A percentile compares a stretch with the other conserved stretches of the same genome.
Evolutionary conservation across 1,284 basidiomycete species (phyloP).

Genomic region (Phenoliferia sp.): DNA sequence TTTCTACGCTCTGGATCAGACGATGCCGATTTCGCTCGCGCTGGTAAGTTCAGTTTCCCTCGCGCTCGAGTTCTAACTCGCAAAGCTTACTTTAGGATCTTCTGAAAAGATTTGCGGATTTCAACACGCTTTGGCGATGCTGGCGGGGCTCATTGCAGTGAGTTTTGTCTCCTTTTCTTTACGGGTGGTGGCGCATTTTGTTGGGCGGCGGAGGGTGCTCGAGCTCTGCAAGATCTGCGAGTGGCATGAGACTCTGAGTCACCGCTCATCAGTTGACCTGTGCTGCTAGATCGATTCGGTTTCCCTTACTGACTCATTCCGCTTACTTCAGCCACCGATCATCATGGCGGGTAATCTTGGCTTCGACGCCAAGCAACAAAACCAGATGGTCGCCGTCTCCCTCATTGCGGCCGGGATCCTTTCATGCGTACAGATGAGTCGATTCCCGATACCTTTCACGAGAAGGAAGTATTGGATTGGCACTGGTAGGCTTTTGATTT

Average conservation of each 20-base stretch:
- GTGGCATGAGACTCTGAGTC: too few relatives aligned
- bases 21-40: conserved; percentile 64
- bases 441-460: conserved; percentile 38
- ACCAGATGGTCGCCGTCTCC: conserved; percentile 71
- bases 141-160: conserved; percentile 44
- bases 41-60: conserved; percentile 47
- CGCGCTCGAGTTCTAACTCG: not conserved
- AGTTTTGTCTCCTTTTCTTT: not conserved
- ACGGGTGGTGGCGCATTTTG: not conserved
- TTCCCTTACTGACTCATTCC: too few relatives aligned
- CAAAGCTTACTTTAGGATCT: not conserved
- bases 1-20: conserved; percentile 65
- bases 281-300: not conserved
- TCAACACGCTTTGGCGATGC: conserved; percentile 50
- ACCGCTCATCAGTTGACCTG: not conserved
- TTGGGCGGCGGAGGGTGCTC: too few relatives aligned
- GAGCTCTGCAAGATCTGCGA: too few relatives aligned
- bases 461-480: conserved; percentile 60
- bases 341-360: conserved; percentile 58
- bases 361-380: conserved; percentile 34
- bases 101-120: conserved; percentile 49
- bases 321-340: conserved; percentile 63
- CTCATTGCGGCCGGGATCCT: conserved; percentile 66
- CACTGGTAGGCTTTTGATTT: conserved; percentile 53
- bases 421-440: conserved; percentile 43